phyloP scores from a whole-genome alignment of 2,329 filamentous ascomycete genomes.

The Colletotrichum plurivorum region DNA sequence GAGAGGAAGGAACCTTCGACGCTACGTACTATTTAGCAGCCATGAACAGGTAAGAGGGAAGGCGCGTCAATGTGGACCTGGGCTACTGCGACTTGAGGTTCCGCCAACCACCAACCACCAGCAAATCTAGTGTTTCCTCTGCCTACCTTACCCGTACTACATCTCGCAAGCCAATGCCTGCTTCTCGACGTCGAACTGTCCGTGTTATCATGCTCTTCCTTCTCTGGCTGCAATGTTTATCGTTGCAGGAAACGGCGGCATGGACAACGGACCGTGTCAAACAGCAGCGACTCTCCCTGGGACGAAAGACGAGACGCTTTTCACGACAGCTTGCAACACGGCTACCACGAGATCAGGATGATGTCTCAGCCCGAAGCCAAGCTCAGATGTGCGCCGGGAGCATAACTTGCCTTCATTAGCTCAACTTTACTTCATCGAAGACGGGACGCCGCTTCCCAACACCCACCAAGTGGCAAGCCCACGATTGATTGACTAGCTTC shows the following conservation, averaged over 20 bases:
- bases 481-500: constrained; percentile 9
- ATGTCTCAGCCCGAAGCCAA: constrained; percentile 33
- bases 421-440: constrained; percentile 17
- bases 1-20: neutral
- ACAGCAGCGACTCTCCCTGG: constrained; percentile 30
- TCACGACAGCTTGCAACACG: neutral
- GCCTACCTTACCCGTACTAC: too few relatives aligned
- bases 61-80: too few relatives aligned
- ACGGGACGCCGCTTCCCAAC: neutral
- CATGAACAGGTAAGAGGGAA: too few relatives aligned
- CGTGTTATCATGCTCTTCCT: neutral
- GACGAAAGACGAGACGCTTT: neutral
- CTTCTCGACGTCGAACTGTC: constrained; percentile 6
- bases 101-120: too few relatives aligned
- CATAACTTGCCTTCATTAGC: constrained; percentile 2
- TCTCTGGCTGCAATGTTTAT: neutral
- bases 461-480: neutral
- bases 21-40: too few relatives aligned
- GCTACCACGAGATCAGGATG: constrained; percentile 25
- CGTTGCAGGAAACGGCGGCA: constrained; percentile 32
- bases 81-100: too few relatives aligned
- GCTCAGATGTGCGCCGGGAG: constrained; percentile 2
- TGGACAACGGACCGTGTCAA: constrained; percentile 18
- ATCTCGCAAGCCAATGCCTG: constrained; percentile 31
- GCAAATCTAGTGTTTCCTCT: too few relatives aligned